Base-by-base conservation (phyloP, 768 basidiomycete species). In the Dentipellis sp. region DNA sequence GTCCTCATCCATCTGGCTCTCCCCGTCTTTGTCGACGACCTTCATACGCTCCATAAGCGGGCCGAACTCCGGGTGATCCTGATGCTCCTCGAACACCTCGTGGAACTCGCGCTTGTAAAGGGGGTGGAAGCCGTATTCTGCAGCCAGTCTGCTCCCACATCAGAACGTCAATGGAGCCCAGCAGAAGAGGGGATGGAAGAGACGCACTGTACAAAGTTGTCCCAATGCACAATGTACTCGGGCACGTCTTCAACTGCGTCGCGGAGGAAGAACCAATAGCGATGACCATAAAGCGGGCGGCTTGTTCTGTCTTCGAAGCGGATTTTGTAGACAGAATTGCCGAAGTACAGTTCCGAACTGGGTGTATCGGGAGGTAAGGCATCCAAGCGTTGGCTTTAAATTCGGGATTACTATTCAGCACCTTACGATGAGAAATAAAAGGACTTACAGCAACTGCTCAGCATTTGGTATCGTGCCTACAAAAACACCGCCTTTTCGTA, bases 191-290 rank as follows among this genome's bases (percentile, higher is more conserved):
- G 50, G 40, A 49, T 21, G 21, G 53, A 56, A 36, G 53, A 14
- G 52, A 72, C 80, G 62, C 60, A 97, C 94, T 80, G 71, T 34
- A 88, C 84, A 67, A 98, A 98, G 63, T 86, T 86, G 47, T 91
- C 86, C 95, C 95, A 99, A 58, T 82, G 79, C n/a, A 99, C 97
- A 51, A 99, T 75, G 65, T 94, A 99, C 69, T 99, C 97, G 5
- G 95, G 94, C 17, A 97, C 95, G 63, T 98, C 84, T 60, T 94
- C 95, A 2, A 99, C 95, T 4, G 97, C 97, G 64, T 98, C 97
- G 66, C 83, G 74, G 22, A 99, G 81, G 73, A 82, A 97, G 74
- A 99, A 99, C 71, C 81, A 86, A 68, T 99, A 99, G 53, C 88
- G 84, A 69, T 97, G 91, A 2, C 97, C 97, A 67, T 88, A 98